phyloP scores from a whole-genome alignment of 495 filamentous ascomycete genomes.

The Oidiodendron maius region DNA sequence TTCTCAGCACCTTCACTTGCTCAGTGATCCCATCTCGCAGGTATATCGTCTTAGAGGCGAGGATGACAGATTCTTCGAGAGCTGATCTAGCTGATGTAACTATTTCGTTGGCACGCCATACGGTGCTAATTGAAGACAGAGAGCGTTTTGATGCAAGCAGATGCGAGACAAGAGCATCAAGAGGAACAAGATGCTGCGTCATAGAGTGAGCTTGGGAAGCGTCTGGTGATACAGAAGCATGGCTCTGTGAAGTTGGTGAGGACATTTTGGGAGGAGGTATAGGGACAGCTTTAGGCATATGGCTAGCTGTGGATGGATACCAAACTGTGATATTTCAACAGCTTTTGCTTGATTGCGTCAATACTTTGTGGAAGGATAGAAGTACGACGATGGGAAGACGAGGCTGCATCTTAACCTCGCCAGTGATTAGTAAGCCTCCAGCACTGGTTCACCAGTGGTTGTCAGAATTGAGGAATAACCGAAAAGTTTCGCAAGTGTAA shows the following conservation, averaged over 20 bases:
- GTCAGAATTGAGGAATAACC: too few relatives aligned
- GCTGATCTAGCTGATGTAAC: slow-evolving; percentile 68
- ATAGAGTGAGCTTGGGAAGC: slow-evolving; percentile 17
- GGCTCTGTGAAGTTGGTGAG: slow-evolving; percentile 14
- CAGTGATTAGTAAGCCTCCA: too few relatives aligned
- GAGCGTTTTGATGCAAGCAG: slow-evolving; percentile 87
- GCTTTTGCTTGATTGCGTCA: too few relatives aligned
- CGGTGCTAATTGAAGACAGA: slow-evolving; percentile 76
- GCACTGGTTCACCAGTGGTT: too few relatives aligned
- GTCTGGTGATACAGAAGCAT: slow-evolving; percentile 16
- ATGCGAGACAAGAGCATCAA: slow-evolving; percentile 73
- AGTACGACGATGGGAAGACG: too few relatives aligned
- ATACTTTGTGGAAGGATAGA: too few relatives aligned
- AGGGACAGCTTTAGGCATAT: too few relatives aligned
- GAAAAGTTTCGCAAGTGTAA: too few relatives aligned
- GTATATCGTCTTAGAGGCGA: slow-evolving; percentile 72
- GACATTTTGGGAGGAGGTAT: slow-evolving; percentile 9
- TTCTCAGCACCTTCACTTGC: slow-evolving; percentile 63
- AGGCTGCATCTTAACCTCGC: too few relatives aligned
- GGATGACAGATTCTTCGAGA: slow-evolving; percentile 73
- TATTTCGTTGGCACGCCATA: slow-evolving; percentile 83
- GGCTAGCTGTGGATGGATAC: too few relatives aligned
- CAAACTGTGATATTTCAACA: too few relatives aligned
- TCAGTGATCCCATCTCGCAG: slow-evolving; percentile 65
- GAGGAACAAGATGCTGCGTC: slow-evolving; percentile 27